A percentile compares a stretch with the other conserved stretches of the same genome.
phyloP scores from a whole-genome alignment of 768 basidiomycete species.

The Lactifluus subvellereus region DNA sequence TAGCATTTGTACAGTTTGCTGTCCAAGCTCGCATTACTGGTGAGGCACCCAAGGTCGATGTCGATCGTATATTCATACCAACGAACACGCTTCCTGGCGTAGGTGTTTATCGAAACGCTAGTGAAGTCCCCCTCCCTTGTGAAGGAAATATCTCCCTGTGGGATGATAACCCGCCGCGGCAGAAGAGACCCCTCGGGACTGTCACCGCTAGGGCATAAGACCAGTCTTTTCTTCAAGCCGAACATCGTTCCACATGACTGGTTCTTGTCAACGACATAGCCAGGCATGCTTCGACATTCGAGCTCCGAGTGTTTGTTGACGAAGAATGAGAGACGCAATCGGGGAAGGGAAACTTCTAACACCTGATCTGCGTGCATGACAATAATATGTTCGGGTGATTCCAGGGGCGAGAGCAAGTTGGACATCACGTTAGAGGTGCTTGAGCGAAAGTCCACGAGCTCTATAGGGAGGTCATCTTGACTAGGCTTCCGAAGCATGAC shows the following conservation, averaged over 20 bases:
- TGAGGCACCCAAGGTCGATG: conserved; percentile 29
- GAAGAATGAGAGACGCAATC: no score
- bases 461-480: not conserved
- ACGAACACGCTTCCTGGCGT: not conserved
- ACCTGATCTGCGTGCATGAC: not conserved
- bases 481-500: not conserved
- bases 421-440: not conserved
- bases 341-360: not conserved
- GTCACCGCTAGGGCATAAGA: no score
- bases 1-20: conserved; percentile 37
- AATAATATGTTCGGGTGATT: not conserved
- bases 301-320: no score
- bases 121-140: not conserved
- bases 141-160: conserved; percentile 1
- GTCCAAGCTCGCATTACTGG: conserved; percentile 28
- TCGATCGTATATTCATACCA: conserved; percentile 33
- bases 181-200: not conserved
- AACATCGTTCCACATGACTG: no score
- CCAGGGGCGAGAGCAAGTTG: no score
- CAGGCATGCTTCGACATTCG: no score
- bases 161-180: conserved; percentile 7
- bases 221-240: no score
- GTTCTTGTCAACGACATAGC: no score
- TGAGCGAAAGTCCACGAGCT: conserved; percentile 5
- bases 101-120: not conserved